Evolutionary conservation across 495 filamentous ascomycete species (phyloP), one percentile per base, ranked within the genome.

Genomic region (Aspergillus bertholletiae): DNA sequence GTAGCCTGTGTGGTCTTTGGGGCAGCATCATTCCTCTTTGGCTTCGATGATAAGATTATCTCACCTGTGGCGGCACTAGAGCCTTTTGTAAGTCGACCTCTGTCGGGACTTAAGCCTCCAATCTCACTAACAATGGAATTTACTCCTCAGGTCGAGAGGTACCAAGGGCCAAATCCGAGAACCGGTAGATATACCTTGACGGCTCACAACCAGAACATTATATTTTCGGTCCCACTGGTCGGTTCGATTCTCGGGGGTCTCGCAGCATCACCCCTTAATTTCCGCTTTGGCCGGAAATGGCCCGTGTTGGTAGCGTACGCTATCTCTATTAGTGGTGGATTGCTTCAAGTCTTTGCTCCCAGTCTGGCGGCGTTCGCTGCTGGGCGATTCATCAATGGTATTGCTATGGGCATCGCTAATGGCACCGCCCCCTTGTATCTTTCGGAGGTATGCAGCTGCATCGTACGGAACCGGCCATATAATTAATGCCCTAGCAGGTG

Each of bases 1-100:
- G 56, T 71, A 12, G 61, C 63, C 12, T 74, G 71, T 57, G 54
- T 58, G 20, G 63, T 67, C 6, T 69, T 72, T 52, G 66, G 65
- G 7, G 66, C 69, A 7, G 69, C 71, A 1, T 74, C 69, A 17
- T 71, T 74, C 27, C 52, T 74, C 17, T 72, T 72, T 49, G 71
- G 69, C 1, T 74, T 67, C 47, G 68, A 74, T 28, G 71, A 74
- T 58, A 74, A 74, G 44, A 54, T 72, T 35, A 74, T 74, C n/a
- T 74, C 71, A 7, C 69, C 69, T 1, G 60, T 74, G 40, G 66
- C 68, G 13, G 71, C 71, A 15, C 59, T 74, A 55, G 23, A 55
- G 15, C 54, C 53, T 18, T 74, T 72, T 60, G 71, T 74, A 55
- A 68, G 12, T 12, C 12, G 18, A 30, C 3, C 12, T 18, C n/a